Base-by-base conservation (phyloP, 768 basidiomycete genomes). In the Pisolithus albus region DNA sequence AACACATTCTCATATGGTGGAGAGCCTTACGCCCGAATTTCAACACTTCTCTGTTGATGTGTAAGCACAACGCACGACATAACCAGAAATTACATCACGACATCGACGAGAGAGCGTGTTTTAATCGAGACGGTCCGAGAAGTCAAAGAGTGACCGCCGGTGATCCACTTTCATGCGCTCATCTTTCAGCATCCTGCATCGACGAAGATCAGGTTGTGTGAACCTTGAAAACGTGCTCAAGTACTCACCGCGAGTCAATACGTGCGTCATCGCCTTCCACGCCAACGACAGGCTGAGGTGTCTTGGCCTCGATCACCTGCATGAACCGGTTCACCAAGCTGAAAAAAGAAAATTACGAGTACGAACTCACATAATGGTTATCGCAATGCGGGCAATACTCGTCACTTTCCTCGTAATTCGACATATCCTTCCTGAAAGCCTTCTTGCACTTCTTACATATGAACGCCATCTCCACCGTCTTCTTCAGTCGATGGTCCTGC, bases 351-450 rank as follows among this genome's bases (percentile, higher is more conserved):
- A 24, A 42, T 37, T 26, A 26, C 26, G 5, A 18, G 21, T 41
- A 26, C 30, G n/a, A 30, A 75, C 88, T 60, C 64, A 95, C 96
- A 66, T 94, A 99, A 64, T 94, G 94, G 65, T 98, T 98, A 70
- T 97, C 96, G 64, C 96, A 97, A 69, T 96, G 88, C 0, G 95
- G 96, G 65, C 96, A 98, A 65, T 85, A 98, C 69, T 99, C 96
- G 65, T 98, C 94, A 63, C 92, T 92, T 66, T 99, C 95, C 60
- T 98, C 95, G 62, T 91, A 98, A 7, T 68, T 70, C 0, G 75
- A 56, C 92, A 97, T 93, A 69, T 97, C 92, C 72, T 99, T 98
- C 57, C 94, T 73, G 64, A 99, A 98, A 4, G 92, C 92, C 72
- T 95, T 96, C 68, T 88, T 90, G 74, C 89, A 91, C 68, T 91